These are phyloP conservation scores for Exophiala xenobiotica DNA, from an alignment of 2,329 filamentous ascomycete species.

Conservation along the genomic window DNA sequence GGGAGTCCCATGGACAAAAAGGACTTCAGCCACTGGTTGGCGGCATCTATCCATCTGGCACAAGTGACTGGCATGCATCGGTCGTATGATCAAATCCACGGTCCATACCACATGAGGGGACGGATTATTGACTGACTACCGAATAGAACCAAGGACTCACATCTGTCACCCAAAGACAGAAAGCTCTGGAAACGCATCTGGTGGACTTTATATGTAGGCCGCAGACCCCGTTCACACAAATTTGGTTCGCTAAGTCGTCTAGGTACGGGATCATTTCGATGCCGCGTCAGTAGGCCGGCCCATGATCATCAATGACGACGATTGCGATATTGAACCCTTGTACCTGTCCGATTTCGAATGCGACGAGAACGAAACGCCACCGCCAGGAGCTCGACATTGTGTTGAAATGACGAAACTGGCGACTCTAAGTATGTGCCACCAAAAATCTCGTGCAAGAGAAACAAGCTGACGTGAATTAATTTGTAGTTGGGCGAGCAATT, in stretches of 20 bases:
- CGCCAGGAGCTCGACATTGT: conserved; percentile 9
- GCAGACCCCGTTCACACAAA: not conserved
- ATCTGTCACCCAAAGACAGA: conserved; percentile 8
- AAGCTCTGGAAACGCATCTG: conserved; percentile 29
- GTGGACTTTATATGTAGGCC: conserved; percentile 24
- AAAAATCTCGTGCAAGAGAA: conserved; percentile 5
- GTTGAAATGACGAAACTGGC: conserved; percentile 19
- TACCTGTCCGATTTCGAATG: conserved; percentile 27
- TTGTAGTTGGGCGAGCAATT: conserved; percentile 14
- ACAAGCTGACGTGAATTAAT: conserved; percentile 9
- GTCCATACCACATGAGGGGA: not conserved
- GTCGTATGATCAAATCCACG: conserved; percentile 48
- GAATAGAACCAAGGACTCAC: conserved; percentile 12
- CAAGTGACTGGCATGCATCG: conserved; percentile 97
- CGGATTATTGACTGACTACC: conserved; percentile 24
- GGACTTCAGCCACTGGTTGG: conserved; percentile 19
- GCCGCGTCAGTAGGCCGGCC: conserved; percentile 32
- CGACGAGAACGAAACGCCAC: conserved; percentile 10
- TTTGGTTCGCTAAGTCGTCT: not conserved
- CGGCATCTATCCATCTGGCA: conserved; percentile 77
- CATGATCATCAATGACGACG: conserved; percentile 30
- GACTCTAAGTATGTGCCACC: conserved; percentile 9
- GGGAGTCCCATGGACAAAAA: conserved; percentile 27
- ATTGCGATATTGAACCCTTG: conserved; percentile 31
- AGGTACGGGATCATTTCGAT: conserved; percentile 18